Evolutionary conservation across 1,139 yeast species (phyloP), one percentile per base, ranked within the genome.

Genomic region (Wickerhamiella infanticola): DNA sequence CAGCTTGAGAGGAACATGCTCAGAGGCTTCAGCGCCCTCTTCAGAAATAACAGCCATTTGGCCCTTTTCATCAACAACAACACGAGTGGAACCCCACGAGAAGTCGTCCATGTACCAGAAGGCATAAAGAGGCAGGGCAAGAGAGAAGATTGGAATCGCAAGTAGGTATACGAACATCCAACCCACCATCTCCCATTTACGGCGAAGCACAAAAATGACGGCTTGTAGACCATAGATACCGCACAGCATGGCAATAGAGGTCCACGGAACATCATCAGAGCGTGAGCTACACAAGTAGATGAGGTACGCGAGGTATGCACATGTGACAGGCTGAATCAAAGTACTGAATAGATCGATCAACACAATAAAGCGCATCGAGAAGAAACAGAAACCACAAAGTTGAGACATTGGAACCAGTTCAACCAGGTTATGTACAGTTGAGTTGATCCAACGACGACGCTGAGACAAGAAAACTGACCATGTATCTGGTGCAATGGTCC

Each of bases 101-200:
- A 66, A 66, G 53, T 67, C 70, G 47, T 66, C 70, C 70, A 66
- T 66, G 51, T 63, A 54, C 70, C 70, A 66, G 57, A 66, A 66
- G 6, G 70, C 58, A 48, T 66, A 66, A 31, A 66, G 51, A 3
- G 70, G 70, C 27, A 66, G 51, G 4, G 63, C 60, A 6, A 66
- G 51, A 3, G 69, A 60, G 52, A 64, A 66, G 35, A 66, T 50
- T 1, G 70, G 70, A 44, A 66, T 55, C 4, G 70, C 69, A 3
- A 63, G 47, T 35, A 66, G 55, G 50, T 66, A 66, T 8, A 66
- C 57, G 35, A 66, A 45, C 70, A 66, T 66, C 70, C 70, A 66
- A 5, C 68, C 69, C 49, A 66, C 62, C 70, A 66, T 67, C 43
- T 66, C 70, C 70, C 70, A 66, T 47, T 61, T 57, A 45, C 67